These are phyloP conservation scores for Pilasporangium apinafurcum DNA, from an alignment of 352 stramenopile species.

Conservation along the genomic window DNA sequence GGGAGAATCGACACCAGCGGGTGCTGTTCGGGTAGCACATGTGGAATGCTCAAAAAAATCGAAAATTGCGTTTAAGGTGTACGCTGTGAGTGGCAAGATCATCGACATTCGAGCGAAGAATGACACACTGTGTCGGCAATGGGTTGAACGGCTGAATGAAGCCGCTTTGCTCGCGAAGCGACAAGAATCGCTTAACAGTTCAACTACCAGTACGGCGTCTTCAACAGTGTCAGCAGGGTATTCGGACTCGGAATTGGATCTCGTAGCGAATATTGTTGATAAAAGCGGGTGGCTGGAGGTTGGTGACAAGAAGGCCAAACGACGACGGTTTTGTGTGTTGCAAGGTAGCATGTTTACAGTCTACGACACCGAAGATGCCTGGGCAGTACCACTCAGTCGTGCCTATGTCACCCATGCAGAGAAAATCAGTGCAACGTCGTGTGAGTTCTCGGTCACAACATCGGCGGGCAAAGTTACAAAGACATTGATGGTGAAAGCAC, in stretches of 20 bases:
- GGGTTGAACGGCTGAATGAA: conserved; percentile 68
- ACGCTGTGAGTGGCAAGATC: conserved; percentile 76
- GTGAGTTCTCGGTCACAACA: conserved; percentile 61
- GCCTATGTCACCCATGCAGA: conserved; percentile 67
- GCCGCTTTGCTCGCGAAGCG: conserved; percentile 63
- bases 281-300: conserved; percentile 78
- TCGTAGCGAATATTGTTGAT: conserved; percentile 68
- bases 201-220: conserved; percentile 63
- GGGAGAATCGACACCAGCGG: conserved; percentile 57
- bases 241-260: conserved; percentile 66
- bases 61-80: conserved; percentile 82
- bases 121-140: conserved; percentile 61
- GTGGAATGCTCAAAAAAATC: conserved; percentile 71
- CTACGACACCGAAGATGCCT: conserved; percentile 77
- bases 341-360: conserved; percentile 81
- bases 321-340: conserved; percentile 65
- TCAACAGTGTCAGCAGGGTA: conserved; percentile 57
- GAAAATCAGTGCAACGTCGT: conserved; percentile 50
- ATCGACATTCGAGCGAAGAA: conserved; percentile 80
- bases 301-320: conserved; percentile 71
- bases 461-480: conserved; percentile 66
- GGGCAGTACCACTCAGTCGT: conserved; percentile 67
- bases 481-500: conserved; percentile 57
- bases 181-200: conserved; percentile 70
- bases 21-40: conserved; percentile 68